Evolutionary conservation across 2,329 filamentous ascomycete species (phyloP), one percentile per base, ranked within the genome.

Genomic region (Magnaporthiopsis incrustans): DNA sequence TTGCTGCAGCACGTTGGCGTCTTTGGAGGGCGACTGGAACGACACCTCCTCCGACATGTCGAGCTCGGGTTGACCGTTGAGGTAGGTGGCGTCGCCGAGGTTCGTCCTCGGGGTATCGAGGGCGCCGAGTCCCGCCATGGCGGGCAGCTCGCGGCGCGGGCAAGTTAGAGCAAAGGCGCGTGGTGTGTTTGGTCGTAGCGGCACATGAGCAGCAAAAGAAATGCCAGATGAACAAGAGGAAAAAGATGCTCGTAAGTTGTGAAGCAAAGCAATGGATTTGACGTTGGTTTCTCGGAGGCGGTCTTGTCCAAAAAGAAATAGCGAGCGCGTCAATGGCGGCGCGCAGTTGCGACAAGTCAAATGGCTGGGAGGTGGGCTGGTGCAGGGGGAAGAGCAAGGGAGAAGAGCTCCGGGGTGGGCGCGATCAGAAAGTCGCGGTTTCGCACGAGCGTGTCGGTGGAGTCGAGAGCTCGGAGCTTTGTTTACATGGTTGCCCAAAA

Each of bases 41-140:
- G 94, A 95, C 65, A 91, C 87, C 73, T 96, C 92, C 71, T 92
- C 89, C 63, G 92, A 96, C 69, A 94, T 87, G 70, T 96, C 92
- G 72, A 96, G 87, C 72, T 92, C 88, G 70, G 87, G 78, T 77
- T 84, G 77, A 76, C 86, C 80, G 75, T 78, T 86, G 67, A 96
- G 81, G 76, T 89, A 94, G 69, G 92, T 96, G 76, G 87, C 87
- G 82, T 97, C 92, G 72, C 89, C 92, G 69, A 88, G 77, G 72
- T 92, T 90, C 67, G 92, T 96, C 74, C 89, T 89, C 71, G 94
- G 94, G 70, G 93, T 96, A 77, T 95, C 90, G 77, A 96, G 84
- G 72, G 82, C 82, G 74, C 77, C 82, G 70, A 81, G 83, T 72
- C 87, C 88, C 57, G 85, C 84, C 88, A 91, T 91, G 69, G 71